These are phyloP conservation scores for Trichoderma asperellum DNA, from an alignment of 2,329 filamentous ascomycete genomes.

Conservation along the genomic window DNA sequence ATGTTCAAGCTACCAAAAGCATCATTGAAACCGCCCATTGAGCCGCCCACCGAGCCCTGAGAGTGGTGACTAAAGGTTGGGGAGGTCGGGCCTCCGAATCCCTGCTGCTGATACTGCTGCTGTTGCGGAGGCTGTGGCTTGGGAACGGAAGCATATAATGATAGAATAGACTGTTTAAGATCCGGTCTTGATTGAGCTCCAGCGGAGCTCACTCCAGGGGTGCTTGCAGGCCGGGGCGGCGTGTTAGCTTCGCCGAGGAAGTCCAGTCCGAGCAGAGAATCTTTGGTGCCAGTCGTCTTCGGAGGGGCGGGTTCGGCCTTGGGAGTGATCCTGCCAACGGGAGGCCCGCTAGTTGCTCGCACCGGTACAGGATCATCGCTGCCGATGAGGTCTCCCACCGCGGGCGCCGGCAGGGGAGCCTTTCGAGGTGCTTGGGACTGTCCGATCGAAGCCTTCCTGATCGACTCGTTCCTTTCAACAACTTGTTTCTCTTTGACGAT, in stretches of 20 bases:
- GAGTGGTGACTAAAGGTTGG: constrained; percentile 55
- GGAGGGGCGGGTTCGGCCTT: constrained; percentile 69
- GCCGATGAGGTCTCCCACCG: constrained; percentile 79
- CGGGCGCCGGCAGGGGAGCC: constrained; percentile 51
- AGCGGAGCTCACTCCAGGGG: constrained; percentile 64
- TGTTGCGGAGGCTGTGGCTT: constrained; percentile 68
- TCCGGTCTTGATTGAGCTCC: constrained; percentile 80
- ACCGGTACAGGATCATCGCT: constrained; percentile 70
- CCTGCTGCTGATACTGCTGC: constrained; percentile 52
- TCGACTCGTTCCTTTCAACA: constrained; percentile 61
- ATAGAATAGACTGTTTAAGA: constrained; percentile 95
- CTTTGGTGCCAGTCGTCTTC: constrained; percentile 73
- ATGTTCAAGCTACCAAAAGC: constrained; percentile 64
- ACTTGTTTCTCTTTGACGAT: constrained; percentile 69
- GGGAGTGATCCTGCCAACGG: constrained; percentile 59
- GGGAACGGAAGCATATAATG: constrained; percentile 84
- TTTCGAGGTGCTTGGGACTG: constrained; percentile 44
- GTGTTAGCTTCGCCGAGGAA: constrained; percentile 80
- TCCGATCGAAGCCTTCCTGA: constrained; percentile 63
- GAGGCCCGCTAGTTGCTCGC: constrained; percentile 70
- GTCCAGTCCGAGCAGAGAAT: constrained; percentile 89
- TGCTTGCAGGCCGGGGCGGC: constrained; percentile 81
- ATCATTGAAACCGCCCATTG: constrained; percentile 61
- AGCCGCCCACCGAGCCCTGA: constrained; percentile 57
- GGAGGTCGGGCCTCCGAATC: constrained; percentile 70